These are phyloP conservation scores for Funneliformis caledonium DNA, from an alignment of 371 early-diverging fungal genomes.

Conservation along the genomic window DNA sequence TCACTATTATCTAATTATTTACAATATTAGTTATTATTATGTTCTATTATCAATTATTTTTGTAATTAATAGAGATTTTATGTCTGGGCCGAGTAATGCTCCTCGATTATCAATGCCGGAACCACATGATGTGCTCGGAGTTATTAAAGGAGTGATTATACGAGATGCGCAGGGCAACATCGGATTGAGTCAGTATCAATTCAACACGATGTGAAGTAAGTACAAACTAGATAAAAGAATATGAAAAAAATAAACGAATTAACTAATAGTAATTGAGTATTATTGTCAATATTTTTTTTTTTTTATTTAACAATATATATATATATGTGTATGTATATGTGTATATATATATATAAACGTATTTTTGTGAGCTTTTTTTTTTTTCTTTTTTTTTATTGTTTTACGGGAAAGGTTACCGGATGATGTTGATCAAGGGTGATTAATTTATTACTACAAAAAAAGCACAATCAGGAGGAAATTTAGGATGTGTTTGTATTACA, in stretches of 20 bases:
- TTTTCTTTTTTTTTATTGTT: background rate
- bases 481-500: background rate
- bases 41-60: background rate
- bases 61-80: conserved; percentile 48
- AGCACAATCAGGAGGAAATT: background rate
- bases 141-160: conserved; percentile 56
- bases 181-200: conserved; percentile 56
- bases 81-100: conserved; percentile 57
- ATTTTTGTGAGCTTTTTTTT: background rate
- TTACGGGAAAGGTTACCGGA: background rate
- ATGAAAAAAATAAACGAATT: background rate
- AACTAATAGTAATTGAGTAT: background rate
- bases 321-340: too few species aligned
- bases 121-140: conserved; percentile 55
- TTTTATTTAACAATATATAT: too few species aligned
- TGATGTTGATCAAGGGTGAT: background rate
- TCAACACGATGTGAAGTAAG: conserved; percentile 44
- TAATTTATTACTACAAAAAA: background rate
- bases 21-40: background rate
- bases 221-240: background rate
- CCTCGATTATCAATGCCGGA: conserved; percentile 61
- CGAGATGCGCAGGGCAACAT: conserved; percentile 61
- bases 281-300: background rate
- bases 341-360: background rate
- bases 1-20: background rate